Evolutionary conservation across 2,329 filamentous ascomycete genomes (phyloP).

Genomic region (Ascochyta pisi): DNA sequence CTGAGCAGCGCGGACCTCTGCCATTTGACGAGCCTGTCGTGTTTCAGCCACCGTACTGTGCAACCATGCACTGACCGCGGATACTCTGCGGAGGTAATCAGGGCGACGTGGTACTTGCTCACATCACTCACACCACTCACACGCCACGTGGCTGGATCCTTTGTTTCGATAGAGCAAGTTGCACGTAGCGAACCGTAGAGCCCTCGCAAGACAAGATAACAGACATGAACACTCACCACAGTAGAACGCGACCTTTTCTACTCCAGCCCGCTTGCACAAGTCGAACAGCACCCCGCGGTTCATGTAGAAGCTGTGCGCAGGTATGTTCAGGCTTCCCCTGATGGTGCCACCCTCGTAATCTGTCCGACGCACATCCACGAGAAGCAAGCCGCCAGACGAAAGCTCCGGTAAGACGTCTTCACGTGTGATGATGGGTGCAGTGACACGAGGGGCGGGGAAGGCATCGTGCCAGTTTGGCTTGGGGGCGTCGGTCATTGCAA

Average conservation of each 20-base stretch:
- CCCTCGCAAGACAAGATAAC: neutral
- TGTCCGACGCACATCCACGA: slow-evolving; percentile 56
- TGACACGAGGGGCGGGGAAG: slow-evolving; percentile 50
- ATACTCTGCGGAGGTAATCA: neutral
- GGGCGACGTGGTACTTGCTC: slow-evolving; percentile 15
- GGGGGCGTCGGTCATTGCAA: slow-evolving; percentile 28
- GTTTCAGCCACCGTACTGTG: slow-evolving; percentile 20
- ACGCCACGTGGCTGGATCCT: slow-evolving; percentile 6
- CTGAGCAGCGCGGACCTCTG: slow-evolving; percentile 45
- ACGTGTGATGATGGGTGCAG: slow-evolving; percentile 49
- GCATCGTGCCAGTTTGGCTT: slow-evolving; percentile 49
- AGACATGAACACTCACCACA: slow-evolving; percentile 43
- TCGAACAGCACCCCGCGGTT: slow-evolving; percentile 54
- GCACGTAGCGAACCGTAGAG: neutral
- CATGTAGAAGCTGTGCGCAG: slow-evolving; percentile 57
- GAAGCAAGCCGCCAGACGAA: slow-evolving; percentile 49
- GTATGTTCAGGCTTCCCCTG: slow-evolving; percentile 55
- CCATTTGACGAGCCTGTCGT: slow-evolving; percentile 42
- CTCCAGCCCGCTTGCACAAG: slow-evolving; percentile 53
- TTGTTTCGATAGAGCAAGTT: neutral
- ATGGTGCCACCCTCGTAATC: slow-evolving; percentile 57
- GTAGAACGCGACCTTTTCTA: slow-evolving; percentile 56
- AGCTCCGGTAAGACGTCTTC: slow-evolving; percentile 44
- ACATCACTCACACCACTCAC: slow-evolving; percentile 22
- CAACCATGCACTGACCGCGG: neutral